Evolutionary conservation across 2,329 filamentous ascomycete genomes (phyloP), one percentile per base, ranked within the genome.

Genomic region (Fusarium guadeloupense): DNA sequence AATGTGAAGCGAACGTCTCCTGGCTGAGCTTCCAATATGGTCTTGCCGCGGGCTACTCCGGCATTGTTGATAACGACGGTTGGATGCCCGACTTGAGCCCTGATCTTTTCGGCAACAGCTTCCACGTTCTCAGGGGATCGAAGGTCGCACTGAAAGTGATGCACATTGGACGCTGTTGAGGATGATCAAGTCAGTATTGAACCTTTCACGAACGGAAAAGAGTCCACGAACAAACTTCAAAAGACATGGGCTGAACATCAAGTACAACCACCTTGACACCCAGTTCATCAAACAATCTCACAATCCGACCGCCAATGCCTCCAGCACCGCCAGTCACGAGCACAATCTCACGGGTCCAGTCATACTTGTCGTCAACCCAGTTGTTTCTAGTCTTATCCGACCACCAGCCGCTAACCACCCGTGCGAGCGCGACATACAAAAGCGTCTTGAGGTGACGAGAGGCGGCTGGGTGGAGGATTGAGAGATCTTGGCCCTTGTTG

Each of bases 61-160:
- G 89, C 89, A 69, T 91, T 91, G 77, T 90, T 90, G 76, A 91
- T 88, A 5, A 92, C 78, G 58, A 92, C 78, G 0, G 88, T 91
- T 1, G 89, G 89, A 42, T 84, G 69, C 52, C 89, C 89, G 51
- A 90, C 77, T 12, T 81, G 72, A 25, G 74, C 71, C 46, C 84
- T 81, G 68, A 92, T 81, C 5, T 76, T 69, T 12, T 78, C 68
- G 1, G 85, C 87, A 6, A 81, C 81, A 4, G 76, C 71, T 7
- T 79, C 71, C 64, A 91, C 81, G 30, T 78, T 79, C 13, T 79
- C 70, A 5, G 83, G 77, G 0, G 83, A 87, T 42, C 86, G 85
- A 63, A 93, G 83, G 74, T 93, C 89, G 76, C 87, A 90, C 64
- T 87, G 77, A 77, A 87, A 91, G 77, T 86, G 89, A 71, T 83